These are phyloP conservation scores for Penicillium mononematosum DNA, from an alignment of 495 filamentous ascomycete genomes.

Conservation along the genomic window DNA sequence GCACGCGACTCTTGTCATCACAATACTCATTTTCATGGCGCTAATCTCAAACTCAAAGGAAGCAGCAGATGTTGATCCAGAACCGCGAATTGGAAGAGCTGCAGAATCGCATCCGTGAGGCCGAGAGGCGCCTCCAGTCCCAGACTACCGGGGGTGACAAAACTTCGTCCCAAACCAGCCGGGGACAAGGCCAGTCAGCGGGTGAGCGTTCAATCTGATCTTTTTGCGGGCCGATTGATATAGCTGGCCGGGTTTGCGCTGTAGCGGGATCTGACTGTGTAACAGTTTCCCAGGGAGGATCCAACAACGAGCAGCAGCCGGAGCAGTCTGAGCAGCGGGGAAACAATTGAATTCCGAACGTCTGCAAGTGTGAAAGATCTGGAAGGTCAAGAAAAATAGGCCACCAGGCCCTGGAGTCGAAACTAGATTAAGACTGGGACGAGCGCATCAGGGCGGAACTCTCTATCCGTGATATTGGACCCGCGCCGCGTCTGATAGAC, in stretches of 20 bases:
- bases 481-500: slow-evolving; percentile 14
- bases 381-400: not conserved
- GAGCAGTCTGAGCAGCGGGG: slow-evolving; percentile 5
- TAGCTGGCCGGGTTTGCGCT: slow-evolving; percentile 8
- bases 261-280: slow-evolving; percentile 15
- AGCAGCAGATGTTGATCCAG: slow-evolving; percentile 74
- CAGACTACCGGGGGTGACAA: slow-evolving; percentile 25
- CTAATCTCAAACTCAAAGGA: slow-evolving; percentile 27
- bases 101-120: slow-evolving; percentile 77
- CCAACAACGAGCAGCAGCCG: slow-evolving; percentile 10
- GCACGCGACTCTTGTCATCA: not conserved
- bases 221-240: slow-evolving; percentile 10
- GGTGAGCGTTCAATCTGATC: slow-evolving; percentile 22
- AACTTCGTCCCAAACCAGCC: slow-evolving; percentile 4
- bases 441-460: slow-evolving; percentile 2
- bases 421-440: not conserved
- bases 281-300: slow-evolving; percentile 12
- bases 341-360: slow-evolving; percentile 4
- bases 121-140: slow-evolving; percentile 74
- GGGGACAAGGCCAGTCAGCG: slow-evolving; percentile 19
- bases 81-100: slow-evolving; percentile 79
- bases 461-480: slow-evolving; percentile 10
- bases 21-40: not conserved
- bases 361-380: not conserved
- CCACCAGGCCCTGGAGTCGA: not conserved